These are phyloP conservation scores for Kazachstania sp. DNA, from an alignment of 1,139 yeast species.

Conservation along the genomic window DNA sequence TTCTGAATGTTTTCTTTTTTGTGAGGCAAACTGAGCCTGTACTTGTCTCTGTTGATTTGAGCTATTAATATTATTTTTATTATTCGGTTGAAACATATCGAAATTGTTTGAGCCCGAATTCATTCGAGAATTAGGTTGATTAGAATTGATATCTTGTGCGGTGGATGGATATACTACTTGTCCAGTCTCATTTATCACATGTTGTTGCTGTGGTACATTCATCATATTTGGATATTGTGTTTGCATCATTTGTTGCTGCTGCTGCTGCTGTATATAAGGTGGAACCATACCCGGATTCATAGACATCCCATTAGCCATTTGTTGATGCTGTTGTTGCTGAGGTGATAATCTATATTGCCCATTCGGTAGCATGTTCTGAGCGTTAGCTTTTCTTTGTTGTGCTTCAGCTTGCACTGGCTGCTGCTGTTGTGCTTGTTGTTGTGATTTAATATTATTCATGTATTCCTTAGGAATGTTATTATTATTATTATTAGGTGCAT, in stretches of 20 bases:
- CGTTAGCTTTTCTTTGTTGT: slow-evolving; percentile 6
- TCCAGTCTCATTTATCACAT: not conserved
- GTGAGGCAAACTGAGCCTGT: slow-evolving; percentile 4
- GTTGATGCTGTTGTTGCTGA: slow-evolving; percentile 6
- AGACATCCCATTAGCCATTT: not conserved
- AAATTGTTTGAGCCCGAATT: not conserved
- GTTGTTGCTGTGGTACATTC: not conserved
- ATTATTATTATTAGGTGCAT: not conserved
- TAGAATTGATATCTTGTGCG: not conserved
- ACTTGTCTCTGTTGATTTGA: slow-evolving; percentile 5
- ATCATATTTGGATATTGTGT: not conserved
- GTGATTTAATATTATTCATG: not conserved
- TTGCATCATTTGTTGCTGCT: slow-evolving; percentile 3
- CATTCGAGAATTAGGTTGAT: too few relatives aligned
- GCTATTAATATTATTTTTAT: not conserved
- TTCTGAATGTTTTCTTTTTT: slow-evolving; percentile 2
- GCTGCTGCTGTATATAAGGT: slow-evolving; percentile 1
- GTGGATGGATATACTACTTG: slow-evolving; percentile 1
- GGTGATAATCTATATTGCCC: slow-evolving; percentile 3
- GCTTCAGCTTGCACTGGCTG: slow-evolving; percentile 6
- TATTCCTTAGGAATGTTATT: not conserved
- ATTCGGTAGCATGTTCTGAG: slow-evolving; percentile 4
- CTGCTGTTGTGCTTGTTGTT: slow-evolving; percentile 3
- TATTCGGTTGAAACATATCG: not conserved
- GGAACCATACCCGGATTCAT: not conserved